A percentile compares a stretch with the other conserved stretches of the same genome.
These are phyloP conservation scores for Suillus cothurnatus DNA, from an alignment of 768 basidiomycete species.

Conservation along the genomic window DNA sequence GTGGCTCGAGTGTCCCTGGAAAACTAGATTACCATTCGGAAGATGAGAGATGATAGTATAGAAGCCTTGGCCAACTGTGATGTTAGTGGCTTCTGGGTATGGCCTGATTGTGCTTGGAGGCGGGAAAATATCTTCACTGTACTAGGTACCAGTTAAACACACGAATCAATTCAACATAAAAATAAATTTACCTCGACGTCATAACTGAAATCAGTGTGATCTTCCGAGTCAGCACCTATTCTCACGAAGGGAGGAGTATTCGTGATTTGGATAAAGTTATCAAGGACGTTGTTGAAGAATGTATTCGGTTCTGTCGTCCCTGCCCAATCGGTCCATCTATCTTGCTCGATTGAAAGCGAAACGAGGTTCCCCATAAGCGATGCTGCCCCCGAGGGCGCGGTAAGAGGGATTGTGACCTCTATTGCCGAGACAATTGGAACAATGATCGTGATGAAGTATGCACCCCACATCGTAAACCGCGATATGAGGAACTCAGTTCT, in stretches of 20 bases:
- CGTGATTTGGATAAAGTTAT: conserved; percentile 55
- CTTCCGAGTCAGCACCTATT: conserved; percentile 59
- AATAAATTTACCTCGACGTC: conserved; percentile 42
- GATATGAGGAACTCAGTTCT: conserved; percentile 4
- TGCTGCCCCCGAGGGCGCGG: conserved; percentile 37
- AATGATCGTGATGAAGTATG: conserved; percentile 7
- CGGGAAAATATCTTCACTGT: conserved; percentile 52
- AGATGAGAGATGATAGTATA: conserved; percentile 56
- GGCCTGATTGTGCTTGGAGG: conserved; percentile 49
- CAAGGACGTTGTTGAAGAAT: conserved; percentile 62
- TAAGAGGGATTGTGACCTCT: conserved; percentile 43
- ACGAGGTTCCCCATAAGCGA: conserved; percentile 49
- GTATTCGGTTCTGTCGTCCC: conserved; percentile 53
- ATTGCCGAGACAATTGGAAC: conserved; percentile 13
- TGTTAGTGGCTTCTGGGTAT: conserved; percentile 67
- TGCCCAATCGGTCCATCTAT: conserved; percentile 70
- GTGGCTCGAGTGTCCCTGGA: not conserved
- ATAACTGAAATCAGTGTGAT: conserved; percentile 58
- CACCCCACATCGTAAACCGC: conserved; percentile 9
- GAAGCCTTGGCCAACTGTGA: conserved; percentile 59
- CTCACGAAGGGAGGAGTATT: conserved; percentile 57
- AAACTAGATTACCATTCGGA: conserved; percentile 42
- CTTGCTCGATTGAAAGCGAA: conserved; percentile 71
- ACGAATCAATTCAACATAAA: not conserved
- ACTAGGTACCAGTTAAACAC: conserved; percentile 29